These are phyloP conservation scores for Ceratobasidium sp. DNA, from an alignment of 1,284 basidiomycete species.

Conservation along the genomic window DNA sequence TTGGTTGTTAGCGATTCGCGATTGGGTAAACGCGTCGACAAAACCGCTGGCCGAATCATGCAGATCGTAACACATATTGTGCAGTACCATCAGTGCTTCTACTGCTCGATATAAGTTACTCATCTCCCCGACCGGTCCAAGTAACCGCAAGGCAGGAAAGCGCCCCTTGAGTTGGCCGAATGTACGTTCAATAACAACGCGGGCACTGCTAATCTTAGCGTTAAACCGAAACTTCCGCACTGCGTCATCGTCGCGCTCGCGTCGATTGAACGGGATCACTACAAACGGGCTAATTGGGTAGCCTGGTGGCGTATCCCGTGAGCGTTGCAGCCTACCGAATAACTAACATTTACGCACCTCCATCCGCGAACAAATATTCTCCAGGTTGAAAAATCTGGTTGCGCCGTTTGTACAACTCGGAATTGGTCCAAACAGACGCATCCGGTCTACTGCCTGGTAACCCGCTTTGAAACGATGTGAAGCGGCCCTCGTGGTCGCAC, in stretches of 20 bases:
- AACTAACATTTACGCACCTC: constrained; percentile 13
- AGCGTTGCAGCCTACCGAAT: neutral
- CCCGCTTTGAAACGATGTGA: constrained; percentile 2
- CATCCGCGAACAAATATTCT: constrained; percentile 22
- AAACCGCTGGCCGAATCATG: constrained; percentile 11
- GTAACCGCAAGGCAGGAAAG: neutral
- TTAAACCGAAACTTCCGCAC: neutral
- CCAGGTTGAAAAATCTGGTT: neutral
- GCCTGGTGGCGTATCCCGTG: neutral
- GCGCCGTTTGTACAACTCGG: neutral
- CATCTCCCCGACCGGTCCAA: constrained; percentile 5
- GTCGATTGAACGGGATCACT: neutral
- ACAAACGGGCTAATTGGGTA: constrained; percentile 14
- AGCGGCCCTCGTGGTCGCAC: neutral
- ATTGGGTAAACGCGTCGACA: neutral
- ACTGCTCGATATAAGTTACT: constrained; percentile 5
- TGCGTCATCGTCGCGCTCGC: constrained; percentile 13
- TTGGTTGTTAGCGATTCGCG: neutral
- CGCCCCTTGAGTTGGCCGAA: constrained; percentile 21
- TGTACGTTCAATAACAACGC: neutral
- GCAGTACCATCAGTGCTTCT: constrained; percentile 21
- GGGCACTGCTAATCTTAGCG: neutral
- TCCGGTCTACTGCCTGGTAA: constrained; percentile 2
- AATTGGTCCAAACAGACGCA: constrained; percentile 26
- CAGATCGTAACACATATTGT: constrained; percentile 33